Conservation (phyloP, 192 early-diverging fungal genomes). For the Coemansia umbellata region DNA sequence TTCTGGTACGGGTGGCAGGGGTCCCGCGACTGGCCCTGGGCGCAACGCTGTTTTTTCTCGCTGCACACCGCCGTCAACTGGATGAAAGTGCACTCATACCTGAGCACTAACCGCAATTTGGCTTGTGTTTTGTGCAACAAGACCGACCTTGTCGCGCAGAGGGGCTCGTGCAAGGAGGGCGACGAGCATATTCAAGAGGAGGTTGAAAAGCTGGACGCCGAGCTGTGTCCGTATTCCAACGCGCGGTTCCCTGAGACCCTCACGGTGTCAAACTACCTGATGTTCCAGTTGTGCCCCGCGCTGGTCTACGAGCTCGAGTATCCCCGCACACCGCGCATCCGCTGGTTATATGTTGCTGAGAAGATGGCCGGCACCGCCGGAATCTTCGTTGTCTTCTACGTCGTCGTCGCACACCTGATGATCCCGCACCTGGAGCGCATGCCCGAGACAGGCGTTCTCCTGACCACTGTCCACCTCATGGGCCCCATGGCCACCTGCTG, state of each 20-base stretch:
- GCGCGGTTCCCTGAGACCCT: constrained; percentile 74
- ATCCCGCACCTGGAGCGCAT: constrained; percentile 71
- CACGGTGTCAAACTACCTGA: constrained; percentile 76
- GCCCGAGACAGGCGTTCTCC: constrained; percentile 59
- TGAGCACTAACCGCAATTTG: constrained; percentile 71
- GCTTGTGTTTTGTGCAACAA: constrained; percentile 33
- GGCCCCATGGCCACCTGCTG: constrained; percentile 91
- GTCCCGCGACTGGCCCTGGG: constrained; percentile 79
- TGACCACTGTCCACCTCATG: constrained; percentile 61
- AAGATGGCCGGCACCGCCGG: constrained; percentile 73
- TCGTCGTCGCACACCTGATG: constrained; percentile 85
- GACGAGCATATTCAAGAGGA: constrained; percentile 10
- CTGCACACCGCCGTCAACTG: constrained; percentile 88
- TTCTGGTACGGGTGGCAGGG: constrained; percentile 57
- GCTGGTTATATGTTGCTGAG: constrained; percentile 83
- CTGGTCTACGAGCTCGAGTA: constrained; percentile 94
- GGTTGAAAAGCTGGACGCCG: constrained; percentile 55
- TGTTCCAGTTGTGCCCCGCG: constrained; percentile 84
- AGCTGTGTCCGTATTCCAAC: constrained; percentile 52
- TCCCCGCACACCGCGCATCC: constrained; percentile 80
- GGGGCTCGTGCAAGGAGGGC: constrained; percentile 6
- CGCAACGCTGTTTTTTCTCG: constrained; percentile 82
- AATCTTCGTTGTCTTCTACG: constrained; percentile 75
- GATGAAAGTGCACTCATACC: constrained; percentile 97
- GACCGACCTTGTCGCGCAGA: constrained; percentile 15